Evolutionary conservation across 2,329 filamentous ascomycete species (phyloP).

Genomic region (Penicillium sp.): DNA sequence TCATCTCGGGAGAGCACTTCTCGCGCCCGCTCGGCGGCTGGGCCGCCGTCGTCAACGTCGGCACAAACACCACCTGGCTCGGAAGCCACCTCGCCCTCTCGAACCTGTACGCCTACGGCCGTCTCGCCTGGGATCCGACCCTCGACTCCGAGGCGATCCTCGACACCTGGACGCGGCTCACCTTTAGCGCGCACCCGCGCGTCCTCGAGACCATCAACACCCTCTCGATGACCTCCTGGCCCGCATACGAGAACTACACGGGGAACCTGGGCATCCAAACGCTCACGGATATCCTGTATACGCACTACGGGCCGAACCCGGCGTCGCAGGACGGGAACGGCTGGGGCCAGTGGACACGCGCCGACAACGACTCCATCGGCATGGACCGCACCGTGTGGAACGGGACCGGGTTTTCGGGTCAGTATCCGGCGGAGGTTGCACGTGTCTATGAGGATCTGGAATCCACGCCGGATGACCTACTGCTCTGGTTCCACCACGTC

Average conservation of each 20-base stretch:
- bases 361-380: conserved; percentile 63
- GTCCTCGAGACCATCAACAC: conserved; percentile 65
- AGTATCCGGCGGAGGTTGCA: conserved; percentile 68
- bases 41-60: conserved; percentile 72
- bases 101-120: conserved; percentile 72
- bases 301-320: conserved; percentile 71
- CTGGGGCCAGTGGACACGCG: conserved; percentile 75
- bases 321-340: conserved; percentile 69
- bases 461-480: conserved; percentile 69
- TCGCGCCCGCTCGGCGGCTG: conserved; percentile 63
- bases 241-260: conserved; percentile 71
- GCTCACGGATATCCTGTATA: conserved; percentile 68
- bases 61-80: conserved; percentile 69
- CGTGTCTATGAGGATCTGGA: conserved; percentile 63
- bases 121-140: conserved; percentile 68
- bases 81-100: conserved; percentile 73
- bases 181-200: conserved; percentile 60
- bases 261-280: conserved; percentile 74
- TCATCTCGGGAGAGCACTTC: conserved; percentile 66
- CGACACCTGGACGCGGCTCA: conserved; percentile 70
- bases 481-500: conserved; percentile 78
- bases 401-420: conserved; percentile 68
- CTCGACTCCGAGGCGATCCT: conserved; percentile 57
- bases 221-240: conserved; percentile 72
- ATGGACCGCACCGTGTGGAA: conserved; percentile 74